These are phyloP conservation scores for Nitzschia putrida DNA, from an alignment of 108 stramenopile species.

Conservation along the genomic window DNA sequence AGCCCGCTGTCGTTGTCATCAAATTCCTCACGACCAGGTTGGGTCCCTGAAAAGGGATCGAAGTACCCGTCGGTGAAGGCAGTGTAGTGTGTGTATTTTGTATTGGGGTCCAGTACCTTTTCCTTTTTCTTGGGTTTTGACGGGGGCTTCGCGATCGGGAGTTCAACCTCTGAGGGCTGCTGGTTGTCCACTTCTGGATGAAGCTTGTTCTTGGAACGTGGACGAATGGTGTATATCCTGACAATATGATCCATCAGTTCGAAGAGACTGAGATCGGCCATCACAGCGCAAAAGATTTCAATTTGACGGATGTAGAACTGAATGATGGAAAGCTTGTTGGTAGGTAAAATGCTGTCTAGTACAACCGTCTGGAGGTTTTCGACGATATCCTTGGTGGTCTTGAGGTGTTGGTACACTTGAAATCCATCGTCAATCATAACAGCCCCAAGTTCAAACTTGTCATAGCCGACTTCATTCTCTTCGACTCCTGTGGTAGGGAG, in stretches of 20 bases:
- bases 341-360: constrained; percentile 14
- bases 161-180: no score
- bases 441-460: constrained; percentile 37
- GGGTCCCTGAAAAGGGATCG: constrained; percentile 18
- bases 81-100: constrained; percentile 7
- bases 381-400: constrained; percentile 17
- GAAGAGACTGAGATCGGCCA: constrained; percentile 35
- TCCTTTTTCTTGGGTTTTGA: not conserved
- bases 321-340: constrained; percentile 18
- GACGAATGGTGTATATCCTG: constrained; percentile 13
- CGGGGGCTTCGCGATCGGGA: constrained; percentile 10
- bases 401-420: constrained; percentile 21
- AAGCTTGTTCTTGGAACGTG: constrained; percentile 10
- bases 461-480: constrained; percentile 16
- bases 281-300: constrained; percentile 26
- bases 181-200: no score
- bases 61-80: constrained; percentile 12
- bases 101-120: constrained; percentile 12
- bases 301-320: constrained; percentile 27
- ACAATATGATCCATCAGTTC: constrained; percentile 19
- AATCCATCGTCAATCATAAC: constrained; percentile 30
- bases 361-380: not conserved
- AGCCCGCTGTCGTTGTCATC: not conserved
- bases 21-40: constrained; percentile 11
- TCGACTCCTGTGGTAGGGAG: constrained; percentile 17